phyloP scores from a whole-genome alignment of 352 stramenopile genomes.

The Globisporangium carolinianum region DNA sequence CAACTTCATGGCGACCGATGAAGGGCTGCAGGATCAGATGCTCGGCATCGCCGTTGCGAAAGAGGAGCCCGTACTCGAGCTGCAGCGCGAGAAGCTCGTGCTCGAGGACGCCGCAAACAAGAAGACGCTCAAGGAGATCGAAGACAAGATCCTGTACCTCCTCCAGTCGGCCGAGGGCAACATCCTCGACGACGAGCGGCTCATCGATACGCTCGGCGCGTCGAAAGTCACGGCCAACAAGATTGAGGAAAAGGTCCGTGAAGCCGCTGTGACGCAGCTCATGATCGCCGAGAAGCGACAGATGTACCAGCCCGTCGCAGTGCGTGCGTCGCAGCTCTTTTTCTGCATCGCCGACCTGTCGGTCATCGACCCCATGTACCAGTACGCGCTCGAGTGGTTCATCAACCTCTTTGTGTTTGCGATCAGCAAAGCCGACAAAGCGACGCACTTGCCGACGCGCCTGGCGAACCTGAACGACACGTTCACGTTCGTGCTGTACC shows the following conservation, averaged over 20 bases:
- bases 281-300: slow-evolving; percentile 91
- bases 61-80: slow-evolving; percentile 90
- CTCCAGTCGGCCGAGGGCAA: slow-evolving; percentile 91
- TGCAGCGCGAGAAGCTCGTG: slow-evolving; percentile 90
- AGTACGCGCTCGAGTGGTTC: slow-evolving; percentile 96
- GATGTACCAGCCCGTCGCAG: slow-evolving; percentile 89
- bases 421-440: slow-evolving; percentile 82
- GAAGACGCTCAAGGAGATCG: slow-evolving; percentile 93
- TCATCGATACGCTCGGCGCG: slow-evolving; percentile 92
- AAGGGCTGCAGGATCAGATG: slow-evolving; percentile 95
- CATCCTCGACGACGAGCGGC: slow-evolving; percentile 93
- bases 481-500: slow-evolving; percentile 93
- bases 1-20: slow-evolving; percentile 95
- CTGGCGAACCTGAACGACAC: slow-evolving; percentile 90
- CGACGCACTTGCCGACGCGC: slow-evolving; percentile 66
- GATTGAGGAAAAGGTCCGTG: slow-evolving; percentile 92
- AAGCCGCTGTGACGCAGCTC: slow-evolving; percentile 88
- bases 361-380: slow-evolving; percentile 95
- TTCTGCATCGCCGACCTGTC: slow-evolving; percentile 93
- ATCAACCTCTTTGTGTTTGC: slow-evolving; percentile 92
- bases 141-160: slow-evolving; percentile 94
- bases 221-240: slow-evolving; percentile 92
- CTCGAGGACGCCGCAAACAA: slow-evolving; percentile 93
- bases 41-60: slow-evolving; percentile 92
- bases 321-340: slow-evolving; percentile 89